Evolutionary conservation across 2,329 filamentous ascomycete species (phyloP).

Genomic region (Epichloe sp.): DNA sequence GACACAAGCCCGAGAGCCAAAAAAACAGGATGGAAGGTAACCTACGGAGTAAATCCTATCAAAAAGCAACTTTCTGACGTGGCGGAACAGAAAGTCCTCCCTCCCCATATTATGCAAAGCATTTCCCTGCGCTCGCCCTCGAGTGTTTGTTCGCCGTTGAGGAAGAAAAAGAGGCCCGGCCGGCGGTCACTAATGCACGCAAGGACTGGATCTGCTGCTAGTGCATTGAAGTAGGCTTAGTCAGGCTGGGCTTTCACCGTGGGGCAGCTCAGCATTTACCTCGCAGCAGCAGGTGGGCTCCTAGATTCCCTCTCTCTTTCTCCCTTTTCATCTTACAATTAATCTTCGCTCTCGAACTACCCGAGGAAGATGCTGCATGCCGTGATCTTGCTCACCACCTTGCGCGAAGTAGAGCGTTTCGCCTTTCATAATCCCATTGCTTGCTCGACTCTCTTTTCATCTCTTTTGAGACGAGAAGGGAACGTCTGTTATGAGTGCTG

Average conservation of each 20-base stretch:
- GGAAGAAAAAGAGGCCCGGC: no score
- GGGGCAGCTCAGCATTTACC: background rate
- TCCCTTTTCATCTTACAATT: conserved; percentile 36
- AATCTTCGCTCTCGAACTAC: conserved; percentile 24
- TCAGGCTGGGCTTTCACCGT: background rate
- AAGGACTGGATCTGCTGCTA: background rate
- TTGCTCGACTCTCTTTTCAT: conserved; percentile 23
- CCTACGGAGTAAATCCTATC: no score
- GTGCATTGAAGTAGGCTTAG: background rate
- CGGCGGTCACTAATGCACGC: no score
- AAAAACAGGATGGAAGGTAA: no score
- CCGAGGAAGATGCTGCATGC: conserved; percentile 17
- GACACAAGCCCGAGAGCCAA: no score
- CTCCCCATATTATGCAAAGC: no score
- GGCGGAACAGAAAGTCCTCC: no score
- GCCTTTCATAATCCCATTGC: conserved; percentile 50
- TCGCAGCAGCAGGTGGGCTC: background rate
- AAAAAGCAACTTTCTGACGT: no score
- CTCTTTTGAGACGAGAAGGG: conserved; percentile 4
- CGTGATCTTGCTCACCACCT: conserved; percentile 29
- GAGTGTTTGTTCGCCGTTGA: no score
- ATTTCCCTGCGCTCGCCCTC: no score
- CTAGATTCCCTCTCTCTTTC: conserved; percentile 12
- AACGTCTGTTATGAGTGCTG: conserved; percentile 26
- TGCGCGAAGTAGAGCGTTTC: conserved; percentile 40